These are phyloP conservation scores for Pestalotiopsis sp. DNA, from an alignment of 2,329 filamentous ascomycete genomes.

Conservation along the genomic window DNA sequence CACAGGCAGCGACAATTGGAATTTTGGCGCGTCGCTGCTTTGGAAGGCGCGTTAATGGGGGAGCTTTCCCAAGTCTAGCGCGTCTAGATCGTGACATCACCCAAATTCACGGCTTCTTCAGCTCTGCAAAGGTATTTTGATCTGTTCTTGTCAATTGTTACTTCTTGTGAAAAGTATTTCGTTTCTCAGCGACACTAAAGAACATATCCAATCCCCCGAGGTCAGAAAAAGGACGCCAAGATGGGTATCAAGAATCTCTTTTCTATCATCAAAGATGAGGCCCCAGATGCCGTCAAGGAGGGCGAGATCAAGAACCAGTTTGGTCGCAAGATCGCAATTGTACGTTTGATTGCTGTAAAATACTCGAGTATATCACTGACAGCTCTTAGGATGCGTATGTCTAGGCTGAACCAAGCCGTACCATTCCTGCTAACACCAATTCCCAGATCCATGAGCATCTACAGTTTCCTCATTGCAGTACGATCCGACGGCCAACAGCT, in stretches of 20 bases:
- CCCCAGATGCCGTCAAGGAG: conserved; percentile 92
- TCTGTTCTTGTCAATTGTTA: background rate
- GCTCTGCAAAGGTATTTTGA: background rate
- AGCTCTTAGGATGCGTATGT: conserved; percentile 59
- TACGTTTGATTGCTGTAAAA: conserved; percentile 49
- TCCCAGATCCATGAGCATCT: conserved; percentile 91
- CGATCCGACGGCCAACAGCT: conserved; percentile 96
- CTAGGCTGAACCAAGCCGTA: conserved; percentile 9
- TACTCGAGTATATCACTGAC: conserved; percentile 17
- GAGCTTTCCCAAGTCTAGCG: conserved; percentile 5
- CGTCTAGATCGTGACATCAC: conserved; percentile 14
- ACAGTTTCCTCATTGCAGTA: conserved; percentile 97
- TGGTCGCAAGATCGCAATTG: conserved; percentile 96
- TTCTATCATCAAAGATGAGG: conserved; percentile 85
- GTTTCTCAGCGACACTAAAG: background rate
- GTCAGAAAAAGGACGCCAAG: conserved; percentile 23
- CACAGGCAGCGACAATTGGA: background rate
- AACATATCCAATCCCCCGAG: background rate
- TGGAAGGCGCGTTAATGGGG: conserved; percentile 9
- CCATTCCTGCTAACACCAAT: conserved; percentile 12
- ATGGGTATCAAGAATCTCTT: conserved; percentile 77
- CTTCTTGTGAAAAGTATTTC: background rate
- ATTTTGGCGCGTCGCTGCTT: background rate
- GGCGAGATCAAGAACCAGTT: conserved; percentile 99
- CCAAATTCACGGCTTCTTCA: conserved; percentile 4